Evolutionary conservation across 164 flowering plant species (phyloP).

Genomic region (Warburgia ugandensis): DNA sequence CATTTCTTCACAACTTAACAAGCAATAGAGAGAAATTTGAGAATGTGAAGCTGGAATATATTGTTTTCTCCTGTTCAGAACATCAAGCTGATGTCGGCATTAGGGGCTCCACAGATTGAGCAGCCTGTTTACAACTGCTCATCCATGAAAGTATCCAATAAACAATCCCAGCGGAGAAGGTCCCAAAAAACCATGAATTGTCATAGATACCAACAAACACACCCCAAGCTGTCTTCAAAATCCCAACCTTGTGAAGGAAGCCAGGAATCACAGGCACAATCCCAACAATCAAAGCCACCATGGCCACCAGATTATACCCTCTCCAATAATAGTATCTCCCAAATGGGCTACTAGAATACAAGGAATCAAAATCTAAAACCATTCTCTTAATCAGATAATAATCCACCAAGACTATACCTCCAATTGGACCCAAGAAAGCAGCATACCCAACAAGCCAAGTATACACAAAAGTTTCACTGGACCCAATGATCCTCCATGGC

Average conservation of each 20-base stretch:
- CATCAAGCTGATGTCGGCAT: too few relatives aligned
- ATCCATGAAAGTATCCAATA: too few relatives aligned
- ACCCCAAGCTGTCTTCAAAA: slow-evolving; percentile 26
- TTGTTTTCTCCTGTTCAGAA: too few relatives aligned
- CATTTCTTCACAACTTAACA: too few relatives aligned
- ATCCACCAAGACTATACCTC: slow-evolving; percentile 64
- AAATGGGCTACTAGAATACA: slow-evolving; percentile 48
- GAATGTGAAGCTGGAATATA: too few relatives aligned
- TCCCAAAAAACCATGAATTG: slow-evolving; percentile 86
- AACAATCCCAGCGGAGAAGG: too few relatives aligned
- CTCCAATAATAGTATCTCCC: slow-evolving; percentile 60
- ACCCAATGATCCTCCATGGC: slow-evolving; percentile 81
- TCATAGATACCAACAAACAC: slow-evolving; percentile 42
- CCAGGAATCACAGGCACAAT: slow-evolving; percentile 89
- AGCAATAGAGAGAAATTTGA: too few relatives aligned
- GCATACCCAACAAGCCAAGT: slow-evolving; percentile 94
- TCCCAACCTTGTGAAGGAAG: slow-evolving; percentile 64
- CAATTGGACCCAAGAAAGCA: slow-evolving; percentile 86
- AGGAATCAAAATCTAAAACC: slow-evolving; percentile 36
- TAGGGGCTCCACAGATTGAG: too few relatives aligned
- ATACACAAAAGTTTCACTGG: slow-evolving; percentile 85
- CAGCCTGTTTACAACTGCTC: too few relatives aligned
- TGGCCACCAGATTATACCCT: slow-evolving; percentile 68
- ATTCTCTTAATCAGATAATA: slow-evolving; percentile 52
- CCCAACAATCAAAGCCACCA: slow-evolving; percentile 53